phyloP scores from a whole-genome alignment of 352 stramenopile species.

The Phytophthora palmivora region DNA sequence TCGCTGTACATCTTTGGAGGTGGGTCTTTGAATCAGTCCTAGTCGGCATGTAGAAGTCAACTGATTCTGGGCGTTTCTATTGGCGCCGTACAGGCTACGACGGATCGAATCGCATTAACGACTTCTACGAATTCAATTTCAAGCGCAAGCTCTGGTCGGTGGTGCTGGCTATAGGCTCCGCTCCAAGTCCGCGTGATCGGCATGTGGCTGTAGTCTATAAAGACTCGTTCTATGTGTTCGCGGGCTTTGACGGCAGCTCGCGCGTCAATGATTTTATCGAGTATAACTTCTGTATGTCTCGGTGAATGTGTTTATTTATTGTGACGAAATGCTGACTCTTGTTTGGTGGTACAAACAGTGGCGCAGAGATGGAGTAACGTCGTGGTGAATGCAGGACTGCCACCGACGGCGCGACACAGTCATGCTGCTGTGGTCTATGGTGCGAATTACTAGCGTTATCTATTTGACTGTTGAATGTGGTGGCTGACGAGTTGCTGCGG shows the following conservation, averaged over 20 bases:
- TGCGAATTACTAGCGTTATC: constrained; percentile 20
- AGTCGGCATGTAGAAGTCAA: neutral
- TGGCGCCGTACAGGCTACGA: constrained; percentile 83
- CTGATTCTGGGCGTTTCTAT: neutral
- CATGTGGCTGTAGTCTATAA: constrained; percentile 95
- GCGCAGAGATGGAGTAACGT: constrained; percentile 86
- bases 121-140: constrained; percentile 95
- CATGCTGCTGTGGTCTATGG: constrained; percentile 94
- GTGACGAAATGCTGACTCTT: constrained; percentile 11
- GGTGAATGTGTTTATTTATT: constrained; percentile 1
- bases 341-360: constrained; percentile 40
- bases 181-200: constrained; percentile 92
- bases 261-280: constrained; percentile 96
- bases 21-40: constrained; percentile 22
- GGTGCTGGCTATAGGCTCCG: constrained; percentile 67
- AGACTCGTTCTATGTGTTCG: constrained; percentile 95
- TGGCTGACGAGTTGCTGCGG: neutral
- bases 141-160: constrained; percentile 81
- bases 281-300: constrained; percentile 93
- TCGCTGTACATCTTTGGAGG: constrained; percentile 94
- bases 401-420: constrained; percentile 94
- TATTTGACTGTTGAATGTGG: neutral
- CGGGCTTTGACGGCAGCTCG: constrained; percentile 93
- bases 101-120: constrained; percentile 92
- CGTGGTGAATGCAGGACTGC: constrained; percentile 75